Base-by-base conservation (phyloP, 2,329 filamentous ascomycete genomes). In the Neonectria hederae region DNA sequence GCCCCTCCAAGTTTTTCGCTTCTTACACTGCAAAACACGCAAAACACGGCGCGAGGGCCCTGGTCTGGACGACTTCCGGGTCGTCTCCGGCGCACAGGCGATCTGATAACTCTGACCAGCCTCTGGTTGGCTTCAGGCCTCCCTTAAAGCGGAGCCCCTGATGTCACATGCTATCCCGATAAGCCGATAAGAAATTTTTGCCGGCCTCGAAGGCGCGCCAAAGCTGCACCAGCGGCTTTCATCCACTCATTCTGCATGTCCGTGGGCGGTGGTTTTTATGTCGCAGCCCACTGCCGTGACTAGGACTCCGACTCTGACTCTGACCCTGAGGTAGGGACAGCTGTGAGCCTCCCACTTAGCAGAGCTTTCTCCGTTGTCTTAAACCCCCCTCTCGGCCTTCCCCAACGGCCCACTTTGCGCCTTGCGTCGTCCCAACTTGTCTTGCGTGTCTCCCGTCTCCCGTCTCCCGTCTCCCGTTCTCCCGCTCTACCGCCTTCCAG, bases 141-240 rank as follows among this genome's bases (percentile, higher is more conserved):
- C n/a, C 9, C 21, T 22, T 63, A 54, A 63, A 55, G 58, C 62
- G 69, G 65, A 45, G 17, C 24, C 9, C 48, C 59, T 69, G 72
- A 74, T 74, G 69, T 73, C 71, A 73, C 69, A 73, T 73, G 71
- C 62, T 32, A 53, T 51, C 30, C 40, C 45, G 54, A 66, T 62
- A 65, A 66, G 51, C 35, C 60, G 69, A 68, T 69, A 67, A 72
- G 67, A 74, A 69, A 72, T 68, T 74, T 74, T 71, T 70, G 62
- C 62, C 42, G 52, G 45, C 48, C 57, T 46, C 32, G 38, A 59
- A 21, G 43, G 48, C 57, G 46, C 32, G 63, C 61, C 28, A 62
- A 65, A 62, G 62, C 51, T 59, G 51, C 43, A 45, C 45, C 40
- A 28, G 32, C 60, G 49, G 19, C 30, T 57, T 59, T 54, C 52